Evolutionary conservation across 257 asterid genomes (phyloP), one percentile per base, ranked within the genome.

Genomic region (Parsonsia alboflavescens): DNA sequence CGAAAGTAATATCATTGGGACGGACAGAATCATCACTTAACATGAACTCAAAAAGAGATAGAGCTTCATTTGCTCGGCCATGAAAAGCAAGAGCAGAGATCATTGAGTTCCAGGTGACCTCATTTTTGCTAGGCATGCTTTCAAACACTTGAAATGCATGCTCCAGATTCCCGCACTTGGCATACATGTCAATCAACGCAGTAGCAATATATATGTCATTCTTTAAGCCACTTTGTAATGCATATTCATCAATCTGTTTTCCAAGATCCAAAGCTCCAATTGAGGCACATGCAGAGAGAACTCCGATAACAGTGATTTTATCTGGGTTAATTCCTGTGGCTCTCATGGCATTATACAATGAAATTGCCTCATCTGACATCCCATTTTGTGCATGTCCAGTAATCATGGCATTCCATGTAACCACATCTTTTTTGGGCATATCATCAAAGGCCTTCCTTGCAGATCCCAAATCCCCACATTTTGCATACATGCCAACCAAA

Each of bases 321-420:
- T 90, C 88, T 49, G 94, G 96, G 66, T 84, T 81, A 33, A 83
- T 85, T 28, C 90, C 96, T 57, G 81, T 75, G 74, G 81, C 90
- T 84, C 82, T 84, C 97, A 94, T 90, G 82, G 80, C 77, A 71
- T 85, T 80, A 71, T 90, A 92, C 73, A 91, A 70, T 52, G 86
- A 83, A 76, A 94, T 74, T 67, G 96, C 82, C 78, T 90, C 93
- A 70, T 87, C 90, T 9, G 98, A 80, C 72, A 82, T 77, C 33
- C 97, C 97, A 79, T 91, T 93, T 81, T 93, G 97, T 42, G 98
- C 89, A 76, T 85, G 89, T 79, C 97, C 97, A 56, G 97, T 81
- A 64, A 93, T 88, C 92, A 93, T 85, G 76, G 98, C 93, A 82
- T 93, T 93, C 98, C 98, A 93, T 72, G 82, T 85, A 77, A 90